Percentiles rank a stretch among this genome's conserved stretches.
Evolutionary conservation across 257 asterid species (phyloP).

Genomic region (Mitragyna speciosa): DNA sequence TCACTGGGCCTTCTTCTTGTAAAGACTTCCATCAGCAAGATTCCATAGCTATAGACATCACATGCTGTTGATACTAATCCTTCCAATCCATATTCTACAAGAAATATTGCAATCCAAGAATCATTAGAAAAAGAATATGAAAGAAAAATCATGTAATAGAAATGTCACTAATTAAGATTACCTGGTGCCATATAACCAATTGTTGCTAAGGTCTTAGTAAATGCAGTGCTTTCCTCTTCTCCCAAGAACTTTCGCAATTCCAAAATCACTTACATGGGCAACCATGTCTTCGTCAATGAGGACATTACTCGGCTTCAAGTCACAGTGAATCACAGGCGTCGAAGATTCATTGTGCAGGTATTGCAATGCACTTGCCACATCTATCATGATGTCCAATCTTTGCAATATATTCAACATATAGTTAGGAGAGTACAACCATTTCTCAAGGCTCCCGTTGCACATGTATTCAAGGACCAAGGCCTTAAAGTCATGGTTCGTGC

Average conservation of each 20-base stretch:
- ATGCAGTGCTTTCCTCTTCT: not conserved
- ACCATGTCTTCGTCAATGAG: slow-evolving; percentile 12
- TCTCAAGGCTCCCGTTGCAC: slow-evolving; percentile 20
- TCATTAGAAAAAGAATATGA: not conserved
- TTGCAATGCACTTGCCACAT: not conserved
- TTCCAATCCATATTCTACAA: slow-evolving; percentile 7
- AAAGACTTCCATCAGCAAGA: not conserved
- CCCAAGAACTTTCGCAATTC: slow-evolving; percentile 16
- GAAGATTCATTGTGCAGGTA: not conserved
- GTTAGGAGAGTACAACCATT: slow-evolving; percentile 6
- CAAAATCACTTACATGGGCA: slow-evolving; percentile 25
- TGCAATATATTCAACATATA: not conserved
- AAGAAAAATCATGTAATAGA: too few species aligned
- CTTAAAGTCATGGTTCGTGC: slow-evolving; percentile 18
- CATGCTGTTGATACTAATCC: not conserved
- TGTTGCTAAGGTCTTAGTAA: slow-evolving; percentile 10
- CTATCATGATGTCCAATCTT: slow-evolving; percentile 4
- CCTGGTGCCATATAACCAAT: slow-evolving; percentile 20
- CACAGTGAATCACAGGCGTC: not conserved
- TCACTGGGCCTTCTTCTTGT: slow-evolving; percentile 1
- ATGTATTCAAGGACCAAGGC: slow-evolving; percentile 17
- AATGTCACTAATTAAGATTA: not conserved
- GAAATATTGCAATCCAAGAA: not conserved
- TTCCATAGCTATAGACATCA: not conserved
- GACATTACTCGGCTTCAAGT: slow-evolving; percentile 8